Percentiles rank a stretch among this genome's conserved stretches.
phyloP scores from a whole-genome alignment of 306 rosid species.

The Crataegus laevigata region DNA sequence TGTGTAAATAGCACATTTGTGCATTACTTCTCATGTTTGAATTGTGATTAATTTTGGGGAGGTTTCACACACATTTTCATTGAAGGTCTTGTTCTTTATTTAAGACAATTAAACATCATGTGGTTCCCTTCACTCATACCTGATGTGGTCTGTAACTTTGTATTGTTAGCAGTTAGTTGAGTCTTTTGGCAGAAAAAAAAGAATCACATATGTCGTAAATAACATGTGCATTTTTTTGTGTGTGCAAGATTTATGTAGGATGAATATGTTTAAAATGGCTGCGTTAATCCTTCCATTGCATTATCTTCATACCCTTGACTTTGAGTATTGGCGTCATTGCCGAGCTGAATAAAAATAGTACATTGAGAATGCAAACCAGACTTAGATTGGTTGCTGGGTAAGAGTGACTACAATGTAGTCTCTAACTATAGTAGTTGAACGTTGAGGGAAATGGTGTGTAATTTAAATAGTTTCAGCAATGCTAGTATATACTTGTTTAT shows the following conservation, averaged over 20 bases:
- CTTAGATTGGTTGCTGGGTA: not conserved
- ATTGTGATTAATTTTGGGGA: not conserved
- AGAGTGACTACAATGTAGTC: not conserved
- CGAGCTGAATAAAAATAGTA: not conserved
- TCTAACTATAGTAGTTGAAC: not conserved
- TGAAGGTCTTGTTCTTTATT: not conserved
- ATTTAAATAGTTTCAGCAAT: not conserved
- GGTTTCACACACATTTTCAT: not conserved
- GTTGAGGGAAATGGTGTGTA: not conserved
- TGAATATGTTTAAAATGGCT: not conserved
- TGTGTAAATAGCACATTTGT: not conserved
- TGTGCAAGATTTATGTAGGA: not conserved
- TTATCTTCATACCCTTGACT: not conserved
- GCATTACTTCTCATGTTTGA: not conserved
- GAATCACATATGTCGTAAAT: not conserved
- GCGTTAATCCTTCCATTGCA: not conserved
- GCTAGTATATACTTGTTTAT: not conserved
- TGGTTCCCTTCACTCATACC: not conserved
- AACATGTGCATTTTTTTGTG: too few species aligned
- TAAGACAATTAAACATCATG: not conserved
- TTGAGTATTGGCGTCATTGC: not conserved
- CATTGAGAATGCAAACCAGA: not conserved
- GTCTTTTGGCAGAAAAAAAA: not conserved
- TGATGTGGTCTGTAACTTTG: not conserved
- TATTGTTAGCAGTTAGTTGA: not conserved